Evolutionary conservation across 1,139 yeast species (phyloP), one percentile per base, ranked within the genome.

Genomic region (Magnusiomyces fungicola): DNA sequence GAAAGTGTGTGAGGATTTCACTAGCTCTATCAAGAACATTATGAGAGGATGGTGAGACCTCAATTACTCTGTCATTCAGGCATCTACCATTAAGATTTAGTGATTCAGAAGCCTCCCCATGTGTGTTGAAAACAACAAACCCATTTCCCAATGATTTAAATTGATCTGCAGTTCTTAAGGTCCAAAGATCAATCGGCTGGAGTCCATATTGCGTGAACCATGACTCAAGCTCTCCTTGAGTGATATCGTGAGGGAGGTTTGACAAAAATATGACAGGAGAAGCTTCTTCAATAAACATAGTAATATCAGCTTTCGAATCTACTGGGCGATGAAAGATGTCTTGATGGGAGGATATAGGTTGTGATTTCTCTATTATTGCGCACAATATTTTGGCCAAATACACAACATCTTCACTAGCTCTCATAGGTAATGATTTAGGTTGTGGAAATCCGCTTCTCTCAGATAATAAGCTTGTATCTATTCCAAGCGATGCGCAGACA

Each of bases 171-270:
- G 75, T 72, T 60, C 83, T 82, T 50, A 89, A 72, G 1, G 94
- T 81, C 96, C 96, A 88, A 62, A 88, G 86, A 6, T 96, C 94
- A 46, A 86, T 75, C 1, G 96, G 95, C 45, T 92, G 74, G 2
- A 88, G 84, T 1, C 95, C 95, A 62, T 77, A 82, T 62, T 85
- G 95, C 3, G 89, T 80, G 62, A 88, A 88, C 96, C 97, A 90
- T 38, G 83, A 76, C 68, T 90, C 97, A 47, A 90, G 71, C 65
- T 90, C 97, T 38, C 89, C 77, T 65, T 89, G 97, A 1, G 96
- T 89, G 3, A 94, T 86, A 59, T 89, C 97, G 38, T 72, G 72
- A 1, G 96, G 90, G 56, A 90, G 69, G 63, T 87, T 88, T 12
- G 85, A 75, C 66, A 90, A 71, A 63, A 80, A 86, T 48, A 89